Percentiles rank a stretch among this genome's conserved stretches.
Conservation (phyloP, 345 rosid species). For the Erodium maritimum region DNA sequence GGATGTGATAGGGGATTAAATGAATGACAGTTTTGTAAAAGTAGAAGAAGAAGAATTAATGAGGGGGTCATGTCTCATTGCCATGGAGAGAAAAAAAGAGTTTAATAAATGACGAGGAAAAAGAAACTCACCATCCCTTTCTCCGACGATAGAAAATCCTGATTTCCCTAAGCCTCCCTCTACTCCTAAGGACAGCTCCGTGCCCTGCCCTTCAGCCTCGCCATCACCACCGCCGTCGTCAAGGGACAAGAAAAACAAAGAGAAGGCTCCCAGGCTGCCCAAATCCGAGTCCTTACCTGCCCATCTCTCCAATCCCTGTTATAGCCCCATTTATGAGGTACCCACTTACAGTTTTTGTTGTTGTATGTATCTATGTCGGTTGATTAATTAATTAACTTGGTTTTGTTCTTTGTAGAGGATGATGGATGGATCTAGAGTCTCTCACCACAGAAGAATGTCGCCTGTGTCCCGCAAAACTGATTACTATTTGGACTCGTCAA, state of each 20-base stretch:
- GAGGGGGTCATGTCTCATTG: too few species aligned
- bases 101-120: too few species aligned
- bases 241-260: constrained; percentile 22
- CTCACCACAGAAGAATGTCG: constrained; percentile 31
- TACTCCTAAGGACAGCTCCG: constrained; percentile 18
- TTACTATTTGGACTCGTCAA: constrained; percentile 21
- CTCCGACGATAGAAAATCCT: background rate
- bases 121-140: constrained; percentile 18
- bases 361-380: background rate
- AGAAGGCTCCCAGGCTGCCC: constrained; percentile 16
- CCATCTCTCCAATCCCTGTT: constrained; percentile 44
- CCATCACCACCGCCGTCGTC: constrained; percentile 29
- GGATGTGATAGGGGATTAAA: too few species aligned
- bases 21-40: too few species aligned
- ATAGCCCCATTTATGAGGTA: constrained; percentile 48
- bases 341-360: background rate
- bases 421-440: constrained; percentile 23
- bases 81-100: too few species aligned
- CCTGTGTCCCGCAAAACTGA: constrained; percentile 28
- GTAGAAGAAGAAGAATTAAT: too few species aligned
- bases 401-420: constrained; percentile 14
- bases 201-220: constrained; percentile 1
- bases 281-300: constrained; percentile 19
- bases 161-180: constrained; percentile 21
- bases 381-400: background rate